Base-by-base conservation (phyloP, 1,139 yeast genomes). In the Hansenula anomala region DNA sequence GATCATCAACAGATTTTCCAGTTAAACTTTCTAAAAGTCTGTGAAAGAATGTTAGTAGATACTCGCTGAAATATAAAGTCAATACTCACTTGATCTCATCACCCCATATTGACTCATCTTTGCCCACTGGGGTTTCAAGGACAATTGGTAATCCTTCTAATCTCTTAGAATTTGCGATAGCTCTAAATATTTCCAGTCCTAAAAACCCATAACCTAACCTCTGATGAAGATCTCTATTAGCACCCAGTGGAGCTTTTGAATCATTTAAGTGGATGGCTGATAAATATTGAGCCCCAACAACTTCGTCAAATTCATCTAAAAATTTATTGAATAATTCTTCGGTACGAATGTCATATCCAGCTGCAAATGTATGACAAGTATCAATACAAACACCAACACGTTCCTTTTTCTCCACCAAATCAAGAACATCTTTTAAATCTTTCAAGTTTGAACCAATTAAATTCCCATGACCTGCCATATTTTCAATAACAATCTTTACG, bases 401-500 rank as follows among this genome's bases (percentile, higher is more conserved):
- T 2, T 67, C 60, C 58, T 90, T 90, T 54, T 89, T 75, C 4
- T 87, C 83, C 9, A 92, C 76, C 68, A 80, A 59, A 34, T 75
- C 83, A 36, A 92, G 88, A 16, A 94, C 90, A 25, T 74, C 76
- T 27, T 73, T 68, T 34, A 92, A 67, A 55, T 92, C 98, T 49
- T 84, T 78, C 30, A 92, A 63, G 34, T 76, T 70, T 4, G 94
- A 83, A 1, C 98, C 98, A 36, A 92, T 84, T 43, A 90, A 71
- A 46, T 86, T 84, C 8, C 96, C 96, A 51, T 89, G 95, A 12
- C 98, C 98, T 0, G 98, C 97, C 98, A 94, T 92, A 57, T 92
- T 92, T 58, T 92, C 99, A 42, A 94, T 72, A 12, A 92, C 95
- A 36, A 92, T 81, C 56, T 82, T 88, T 26, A 92, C 97, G 55